Base-by-base conservation (phyloP, 768 basidiomycete species). In the Tubosaeta brunneosetosa region DNA sequence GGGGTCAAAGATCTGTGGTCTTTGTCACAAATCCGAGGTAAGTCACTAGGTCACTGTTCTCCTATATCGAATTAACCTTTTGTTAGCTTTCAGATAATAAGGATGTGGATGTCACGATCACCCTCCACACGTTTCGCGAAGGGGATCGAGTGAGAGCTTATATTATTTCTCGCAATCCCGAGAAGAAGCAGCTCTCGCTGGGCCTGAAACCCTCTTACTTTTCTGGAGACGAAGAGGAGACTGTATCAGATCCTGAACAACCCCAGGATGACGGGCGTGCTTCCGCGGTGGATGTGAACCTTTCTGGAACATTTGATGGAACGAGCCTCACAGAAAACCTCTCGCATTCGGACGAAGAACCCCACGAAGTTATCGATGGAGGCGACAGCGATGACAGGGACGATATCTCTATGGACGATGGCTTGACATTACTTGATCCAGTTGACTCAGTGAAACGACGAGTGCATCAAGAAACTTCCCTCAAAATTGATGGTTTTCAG, bases 21-120 rank as follows among this genome's bases (percentile, higher is more conserved):
- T 99, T 11, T 99, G 95, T 67, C 95, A 98, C 68, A 94, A 93
- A 69, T 91, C 91, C 10, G 81, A 98, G 79, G 92, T 87, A 60
- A 48, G 76, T 55, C 40, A 40, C 26, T 27, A 37, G n/a, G 44
- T 33, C 36, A 37, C 43, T 26, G 29, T 46, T 41, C 17, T 38
- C 1, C 17, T 19, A 9, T 46, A 31, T 14, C n/a, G 16, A 48
- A 44, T 46, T 46, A 37, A 36, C 47, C 22, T 47, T 50, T 51
- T 19, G 32, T 25, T 56, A 97, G 93, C 77, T 98, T 40, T 89
- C 94, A 8, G 95, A 97, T 63, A 91, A 90, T 66, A 77, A 83
- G 56, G 81, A 87, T 29, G 88, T 88, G 4, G 91, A 94, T 67
- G 83, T 90, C 19, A 70, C 77, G 26, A 70, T 86, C 36, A 93